phyloP scores from a whole-genome alignment of 2,329 filamentous ascomycete species.

The Colletotrichum coccodes region DNA sequence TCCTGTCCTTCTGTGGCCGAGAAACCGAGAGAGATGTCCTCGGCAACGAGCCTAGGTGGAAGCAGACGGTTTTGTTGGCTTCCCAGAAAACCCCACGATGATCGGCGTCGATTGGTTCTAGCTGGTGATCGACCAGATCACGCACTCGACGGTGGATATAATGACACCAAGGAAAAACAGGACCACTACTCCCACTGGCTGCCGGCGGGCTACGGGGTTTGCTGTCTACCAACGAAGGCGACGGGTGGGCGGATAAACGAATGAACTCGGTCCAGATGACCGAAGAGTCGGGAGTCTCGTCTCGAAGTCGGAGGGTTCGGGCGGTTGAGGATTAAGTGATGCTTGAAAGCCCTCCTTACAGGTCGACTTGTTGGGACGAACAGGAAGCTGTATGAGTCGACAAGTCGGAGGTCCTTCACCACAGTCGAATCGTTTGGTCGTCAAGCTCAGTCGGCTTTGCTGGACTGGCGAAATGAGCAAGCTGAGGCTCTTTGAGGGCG shows the following conservation, averaged over 20 bases:
- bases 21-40: not conserved
- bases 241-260: constrained; percentile 21
- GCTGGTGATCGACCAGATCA: constrained; percentile 28
- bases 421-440: not conserved
- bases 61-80: not conserved
- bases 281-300: not conserved
- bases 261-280: constrained; percentile 8
- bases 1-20: constrained; percentile 21
- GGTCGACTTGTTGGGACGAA: not conserved
- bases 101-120: constrained; percentile 27
- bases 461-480: constrained; percentile 13
- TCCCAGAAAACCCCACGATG: constrained; percentile 22
- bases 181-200: constrained; percentile 17
- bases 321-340: not conserved
- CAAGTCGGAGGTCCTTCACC: not conserved
- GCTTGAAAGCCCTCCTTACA: not conserved
- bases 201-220: not conserved
- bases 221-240: not conserved
- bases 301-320: not conserved
- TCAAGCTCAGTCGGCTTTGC: constrained; percentile 2
- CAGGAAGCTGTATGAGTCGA: not conserved
- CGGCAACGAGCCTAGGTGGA: not conserved
- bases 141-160: constrained; percentile 23
- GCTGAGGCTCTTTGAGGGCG: constrained; percentile 11
- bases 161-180: constrained; percentile 29